Base-by-base conservation (phyloP, 2,329 filamentous ascomycete species). In the Teratosphaeriaceae sp. region DNA sequence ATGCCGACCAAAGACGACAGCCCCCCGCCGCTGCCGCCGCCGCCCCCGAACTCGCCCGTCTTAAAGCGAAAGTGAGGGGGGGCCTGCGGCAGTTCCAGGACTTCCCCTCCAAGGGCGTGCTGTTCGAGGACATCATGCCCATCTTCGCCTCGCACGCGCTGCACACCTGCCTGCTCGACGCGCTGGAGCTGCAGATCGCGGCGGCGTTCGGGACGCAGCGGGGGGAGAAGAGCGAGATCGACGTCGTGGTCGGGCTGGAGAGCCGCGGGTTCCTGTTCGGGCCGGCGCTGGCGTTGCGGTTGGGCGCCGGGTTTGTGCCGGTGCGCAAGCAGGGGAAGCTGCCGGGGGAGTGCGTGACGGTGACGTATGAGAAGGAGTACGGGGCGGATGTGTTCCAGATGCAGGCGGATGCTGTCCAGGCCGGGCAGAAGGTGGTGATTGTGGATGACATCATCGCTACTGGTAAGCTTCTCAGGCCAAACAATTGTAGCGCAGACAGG, bases 371-470 rank as follows among this genome's bases (percentile, higher is more conserved):
- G 68, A 98, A 98, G 76, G 92, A 98, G 69, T 98, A 98, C 62
- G 92, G 92, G 51, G 77, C 82, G 67, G 92, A 98, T 66, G 83
- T 83, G 64, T 97, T 98, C 73, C 87, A 97, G 76, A 94, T 98
- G 74, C 92, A 98, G 73, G 73, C 78, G 54, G 88, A 85, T 66
- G 83, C 84, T 34, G 82, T 98, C 59, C 82, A 85, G 70, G 75
- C 79, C 40, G 89, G 89, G 26, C 87, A 95, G 71, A 89, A 84
- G 66, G 90, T 95, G 45, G 72, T 98, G 49, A 78, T 98, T 53
- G 88, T 98, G 23, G 92, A 98, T 67, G 92, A 98, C 65, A 94
- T 98, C 62, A 97, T 98, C 71, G 92, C 92, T 44, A 98, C 92
- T 52, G 90, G 90, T 95, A 74, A 66, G 83, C 70, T 44, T 29